Evolutionary conservation across 2,329 filamentous ascomycete species (phyloP).

Genomic region (Stagonosporopsis rhizophila): DNA sequence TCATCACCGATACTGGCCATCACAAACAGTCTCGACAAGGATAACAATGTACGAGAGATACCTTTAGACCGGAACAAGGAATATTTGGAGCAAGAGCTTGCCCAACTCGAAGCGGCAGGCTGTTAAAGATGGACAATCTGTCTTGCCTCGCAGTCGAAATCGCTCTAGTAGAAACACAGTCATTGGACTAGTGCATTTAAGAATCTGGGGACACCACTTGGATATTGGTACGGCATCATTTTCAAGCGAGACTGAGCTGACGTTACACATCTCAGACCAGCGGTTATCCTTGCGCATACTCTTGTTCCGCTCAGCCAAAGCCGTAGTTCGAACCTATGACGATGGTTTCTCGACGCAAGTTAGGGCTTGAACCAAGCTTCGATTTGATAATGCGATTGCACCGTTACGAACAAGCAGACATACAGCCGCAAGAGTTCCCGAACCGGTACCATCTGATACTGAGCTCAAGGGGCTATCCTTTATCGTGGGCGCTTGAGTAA

Average conservation of each 20-base stretch:
- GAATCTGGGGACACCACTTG: background rate
- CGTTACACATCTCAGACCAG: slow-evolving; percentile 6
- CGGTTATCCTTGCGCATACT: background rate
- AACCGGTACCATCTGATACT: background rate
- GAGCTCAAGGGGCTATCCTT: background rate
- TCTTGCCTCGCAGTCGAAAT: background rate
- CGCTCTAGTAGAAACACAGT: background rate
- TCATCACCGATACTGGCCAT: background rate
- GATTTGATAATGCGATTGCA: background rate
- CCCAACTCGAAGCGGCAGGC: background rate
- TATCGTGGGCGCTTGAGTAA: background rate
- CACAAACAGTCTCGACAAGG: background rate
- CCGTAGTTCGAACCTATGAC: background rate
- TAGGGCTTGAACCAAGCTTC: background rate
- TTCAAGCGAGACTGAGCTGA: slow-evolving; percentile 5
- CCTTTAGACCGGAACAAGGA: background rate
- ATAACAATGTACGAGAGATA: background rate
- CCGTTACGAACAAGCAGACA: background rate
- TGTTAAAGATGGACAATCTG: background rate
- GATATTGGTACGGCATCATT: background rate
- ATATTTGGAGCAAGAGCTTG: background rate
- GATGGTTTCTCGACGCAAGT: background rate
- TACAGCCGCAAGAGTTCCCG: background rate
- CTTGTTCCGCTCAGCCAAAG: background rate
- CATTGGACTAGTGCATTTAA: background rate